Evolutionary conservation across 83 land plant species (phyloP), one percentile per base, ranked within the genome.

Genomic region (Diphasiastrum complanatum): DNA sequence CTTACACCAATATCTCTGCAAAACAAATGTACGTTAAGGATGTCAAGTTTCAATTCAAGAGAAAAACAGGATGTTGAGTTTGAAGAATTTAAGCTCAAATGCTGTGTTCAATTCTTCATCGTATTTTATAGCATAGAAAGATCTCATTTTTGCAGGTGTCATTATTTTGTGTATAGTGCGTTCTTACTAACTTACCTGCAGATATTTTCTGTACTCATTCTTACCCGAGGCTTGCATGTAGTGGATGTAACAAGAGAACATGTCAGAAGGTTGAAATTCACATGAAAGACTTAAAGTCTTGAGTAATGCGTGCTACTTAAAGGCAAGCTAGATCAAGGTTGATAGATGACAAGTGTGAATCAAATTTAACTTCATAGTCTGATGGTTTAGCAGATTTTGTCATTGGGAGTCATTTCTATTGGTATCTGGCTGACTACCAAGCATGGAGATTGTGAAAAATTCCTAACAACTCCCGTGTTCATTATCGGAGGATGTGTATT

Each of bases 401-500:
- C 66, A 24, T 3, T 67, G 23, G 70, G 59, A 1, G 28, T 67
- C 25, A 22, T 67, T 19, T 36, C 47, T 5, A 22, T 67, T 0
- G 70, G 70, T 16, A 58, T 67, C 27, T 67, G 63, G 51, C 66
- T 67, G 11, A 45, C 70, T 45, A 58, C 70, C 27, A 56, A 58
- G 10, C 70, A 61, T 38, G 63, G 70, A 28, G 70, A 67, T 14
- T 67, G 70, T 24, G 70, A 67, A 46, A 56, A 67, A 30, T 67
- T 33, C 33, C 35, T 60, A 38, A 67, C 66, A 24, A 59, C 43
- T 11, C 64, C 70, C 25, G 63, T 67, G 14, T 56, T 67, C 27
- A 14, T 67, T 18, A 35, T 67, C 58, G 70, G 66, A 4, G 63
- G 28, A 22, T 59, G 56, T 33, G n/a, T 58, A n/a, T 58, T 67